Conservation (phyloP, 208 protist genomes). For the Histomonas meleagridis region DNA sequence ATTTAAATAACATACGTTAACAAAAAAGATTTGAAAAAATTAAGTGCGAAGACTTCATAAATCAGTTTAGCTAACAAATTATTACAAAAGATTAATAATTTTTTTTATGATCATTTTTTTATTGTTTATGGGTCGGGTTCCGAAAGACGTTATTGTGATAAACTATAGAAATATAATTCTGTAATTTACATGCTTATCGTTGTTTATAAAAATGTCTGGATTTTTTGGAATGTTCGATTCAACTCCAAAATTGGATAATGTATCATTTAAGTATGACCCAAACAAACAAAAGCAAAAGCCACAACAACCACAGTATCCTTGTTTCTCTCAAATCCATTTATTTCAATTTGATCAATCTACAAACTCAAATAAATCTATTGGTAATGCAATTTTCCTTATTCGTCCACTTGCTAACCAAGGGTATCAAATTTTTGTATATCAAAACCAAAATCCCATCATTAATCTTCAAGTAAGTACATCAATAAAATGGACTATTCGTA, state of each 20-base stretch:
- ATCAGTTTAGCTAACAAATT: no score
- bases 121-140: no score
- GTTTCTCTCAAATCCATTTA: background rate
- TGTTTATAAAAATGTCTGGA: background rate
- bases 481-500: background rate
- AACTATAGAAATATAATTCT: no score
- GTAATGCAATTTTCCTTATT: background rate
- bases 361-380: background rate
- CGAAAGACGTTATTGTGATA: no score
- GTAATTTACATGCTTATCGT: no score
- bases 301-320: background rate
- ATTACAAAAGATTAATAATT: no score
- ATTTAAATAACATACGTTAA: no score
- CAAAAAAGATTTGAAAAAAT: no score
- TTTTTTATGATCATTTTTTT: no score
- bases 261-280: background rate
- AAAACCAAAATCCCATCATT: conserved; percentile 6
- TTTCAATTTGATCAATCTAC: background rate
- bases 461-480: background rate
- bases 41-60: no score
- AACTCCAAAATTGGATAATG: background rate
- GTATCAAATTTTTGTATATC: background rate
- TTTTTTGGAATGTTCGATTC: background rate
- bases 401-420: background rate
- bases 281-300: background rate